Conservation (phyloP, 2,329 filamentous ascomycete genomes). For the Proliferodiscus dingleyae region DNA sequence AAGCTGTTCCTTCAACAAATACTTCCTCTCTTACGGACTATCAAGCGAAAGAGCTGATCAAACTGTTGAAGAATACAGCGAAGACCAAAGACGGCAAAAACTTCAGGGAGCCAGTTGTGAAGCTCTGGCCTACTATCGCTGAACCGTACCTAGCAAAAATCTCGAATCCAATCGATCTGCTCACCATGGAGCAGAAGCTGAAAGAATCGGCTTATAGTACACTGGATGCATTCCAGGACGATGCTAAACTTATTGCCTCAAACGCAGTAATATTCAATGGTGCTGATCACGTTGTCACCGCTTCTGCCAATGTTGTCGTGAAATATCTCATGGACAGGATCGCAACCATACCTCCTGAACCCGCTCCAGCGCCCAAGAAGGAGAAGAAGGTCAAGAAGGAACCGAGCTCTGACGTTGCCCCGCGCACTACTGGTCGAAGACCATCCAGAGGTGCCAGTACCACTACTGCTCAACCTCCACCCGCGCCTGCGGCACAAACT, state of each 20-base stretch:
- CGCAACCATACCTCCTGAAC: constrained; percentile 37
- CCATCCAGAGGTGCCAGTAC: constrained; percentile 30
- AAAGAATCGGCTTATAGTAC: constrained; percentile 61
- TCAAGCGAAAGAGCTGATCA: constrained; percentile 58
- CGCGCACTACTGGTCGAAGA: constrained; percentile 35
- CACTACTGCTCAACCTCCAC: constrained; percentile 31
- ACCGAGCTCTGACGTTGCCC: constrained; percentile 34
- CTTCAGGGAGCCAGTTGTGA: constrained; percentile 75
- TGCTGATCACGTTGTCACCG: constrained; percentile 65
- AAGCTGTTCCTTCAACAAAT: constrained; percentile 5
- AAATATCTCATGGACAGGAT: constrained; percentile 56
- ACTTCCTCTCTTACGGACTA: constrained; percentile 45
- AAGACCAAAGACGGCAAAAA: constrained; percentile 76
- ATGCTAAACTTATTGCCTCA: constrained; percentile 71
- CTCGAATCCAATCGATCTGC: constrained; percentile 77
- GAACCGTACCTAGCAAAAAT: constrained; percentile 66
- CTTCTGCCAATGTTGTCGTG: constrained; percentile 49
- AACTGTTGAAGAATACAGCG: constrained; percentile 69
- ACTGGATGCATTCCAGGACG: constrained; percentile 67
- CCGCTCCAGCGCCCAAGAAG: constrained; percentile 51
- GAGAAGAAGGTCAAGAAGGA: constrained; percentile 54
- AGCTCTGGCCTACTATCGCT: constrained; percentile 69
- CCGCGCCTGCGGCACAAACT: constrained; percentile 44
- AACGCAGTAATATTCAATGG: constrained; percentile 86
- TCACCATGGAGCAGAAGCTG: constrained; percentile 74